Conservation (phyloP, 495 filamentous ascomycete genomes). For the Hypoxylon fuscum region DNA sequence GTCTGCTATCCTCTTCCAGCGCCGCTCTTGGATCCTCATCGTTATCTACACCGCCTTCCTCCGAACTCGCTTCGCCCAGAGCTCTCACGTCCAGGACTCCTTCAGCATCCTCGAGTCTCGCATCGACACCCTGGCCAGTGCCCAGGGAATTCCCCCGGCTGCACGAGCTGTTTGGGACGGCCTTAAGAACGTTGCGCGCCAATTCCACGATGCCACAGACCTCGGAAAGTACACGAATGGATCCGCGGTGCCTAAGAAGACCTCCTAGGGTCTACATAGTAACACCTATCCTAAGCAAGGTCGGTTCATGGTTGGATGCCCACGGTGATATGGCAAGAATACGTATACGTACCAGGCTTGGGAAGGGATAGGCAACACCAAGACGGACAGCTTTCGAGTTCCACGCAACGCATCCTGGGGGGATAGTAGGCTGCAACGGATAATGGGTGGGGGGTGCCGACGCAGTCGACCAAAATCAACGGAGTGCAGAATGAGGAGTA, state of each 20-base stretch:
- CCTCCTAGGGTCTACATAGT: conserved; percentile 44
- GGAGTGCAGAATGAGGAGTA: conserved; percentile 25
- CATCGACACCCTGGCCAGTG: conserved; percentile 80
- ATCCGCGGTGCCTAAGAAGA: conserved; percentile 62
- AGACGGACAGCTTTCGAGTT: conserved; percentile 3
- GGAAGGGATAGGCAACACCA: conserved; percentile 9
- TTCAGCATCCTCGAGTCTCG: conserved; percentile 76
- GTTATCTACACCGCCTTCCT: conserved; percentile 90
- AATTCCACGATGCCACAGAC: conserved; percentile 83
- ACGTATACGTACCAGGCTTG: conserved; percentile 16
- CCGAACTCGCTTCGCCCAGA: conserved; percentile 88
- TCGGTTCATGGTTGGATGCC: conserved; percentile 25
- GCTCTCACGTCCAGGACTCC: conserved; percentile 85
- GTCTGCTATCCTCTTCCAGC: conserved; percentile 83
- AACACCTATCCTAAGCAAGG: conserved; percentile 7
- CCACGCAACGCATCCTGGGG: conserved; percentile 1
- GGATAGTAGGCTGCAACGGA: conserved; percentile 6
- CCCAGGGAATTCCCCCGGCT: conserved; percentile 87
- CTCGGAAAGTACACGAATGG: conserved; percentile 71
- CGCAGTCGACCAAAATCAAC: conserved; percentile 7
- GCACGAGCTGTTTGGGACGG: conserved; percentile 83
- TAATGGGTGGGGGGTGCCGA: background rate
- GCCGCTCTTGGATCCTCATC: conserved; percentile 88
- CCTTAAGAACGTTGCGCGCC: conserved; percentile 75
- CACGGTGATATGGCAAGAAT: conserved; percentile 28